These are phyloP conservation scores for Backusella parvicylindrica DNA, from an alignment of 192 early-diverging fungal species.

Conservation along the genomic window DNA sequence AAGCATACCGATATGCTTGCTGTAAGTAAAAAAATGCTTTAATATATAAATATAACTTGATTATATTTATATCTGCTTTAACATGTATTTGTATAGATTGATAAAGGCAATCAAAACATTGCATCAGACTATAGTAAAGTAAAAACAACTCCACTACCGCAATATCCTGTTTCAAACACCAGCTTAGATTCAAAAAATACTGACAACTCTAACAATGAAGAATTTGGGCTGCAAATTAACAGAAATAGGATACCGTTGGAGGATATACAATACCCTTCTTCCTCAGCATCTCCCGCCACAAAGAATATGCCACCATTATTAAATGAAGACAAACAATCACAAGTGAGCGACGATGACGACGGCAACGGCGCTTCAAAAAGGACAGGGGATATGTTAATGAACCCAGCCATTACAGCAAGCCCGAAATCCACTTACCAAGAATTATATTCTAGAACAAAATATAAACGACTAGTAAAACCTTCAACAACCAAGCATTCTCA, in stretches of 20 bases:
- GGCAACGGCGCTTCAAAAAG: not conserved
- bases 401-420: not conserved
- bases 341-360: not conserved
- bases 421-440: not conserved
- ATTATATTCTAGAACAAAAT: not conserved
- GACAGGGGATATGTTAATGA: not conserved
- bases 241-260: not conserved
- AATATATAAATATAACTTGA: not conserved
- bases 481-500: not conserved
- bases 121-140: not conserved
- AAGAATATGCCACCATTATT: not conserved
- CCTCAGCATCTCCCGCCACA: not conserved
- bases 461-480: not conserved
- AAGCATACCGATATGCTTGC: not conserved
- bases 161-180: not conserved
- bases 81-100: not conserved
- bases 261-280: not conserved
- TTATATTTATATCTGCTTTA: not conserved
- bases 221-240: not conserved
- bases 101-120: not conserved
- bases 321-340: not conserved
- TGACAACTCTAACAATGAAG: not conserved
- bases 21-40: not conserved
- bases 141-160: not conserved
- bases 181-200: not conserved